These are phyloP conservation scores for Bruguiera parviflora DNA, from an alignment of 345 rosid species.

Conservation along the genomic window DNA sequence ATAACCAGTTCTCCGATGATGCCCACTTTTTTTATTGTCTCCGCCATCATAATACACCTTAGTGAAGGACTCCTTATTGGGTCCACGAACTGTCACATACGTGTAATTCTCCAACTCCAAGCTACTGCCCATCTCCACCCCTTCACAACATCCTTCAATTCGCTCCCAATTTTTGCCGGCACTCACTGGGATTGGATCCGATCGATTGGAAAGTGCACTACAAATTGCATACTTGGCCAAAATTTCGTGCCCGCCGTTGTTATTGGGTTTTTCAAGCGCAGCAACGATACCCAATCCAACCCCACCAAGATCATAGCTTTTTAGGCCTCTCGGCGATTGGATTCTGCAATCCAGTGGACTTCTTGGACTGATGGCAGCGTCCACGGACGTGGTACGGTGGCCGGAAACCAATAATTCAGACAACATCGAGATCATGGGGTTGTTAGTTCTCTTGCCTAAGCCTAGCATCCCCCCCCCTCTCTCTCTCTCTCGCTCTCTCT, in stretches of 20 bases:
- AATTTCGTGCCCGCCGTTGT: conserved; percentile 22
- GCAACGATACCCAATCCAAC: conserved; percentile 81
- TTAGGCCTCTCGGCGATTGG: conserved; percentile 57
- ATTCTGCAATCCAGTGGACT: conserved; percentile 62
- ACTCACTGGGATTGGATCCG: conserved; percentile 35
- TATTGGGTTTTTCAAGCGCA: conserved; percentile 55
- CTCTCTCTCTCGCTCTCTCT: no score
- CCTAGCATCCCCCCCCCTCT: conserved; percentile 34
- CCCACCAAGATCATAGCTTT: conserved; percentile 50
- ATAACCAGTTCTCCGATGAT: neutral
- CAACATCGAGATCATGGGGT: conserved; percentile 66
- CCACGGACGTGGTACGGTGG: conserved; percentile 39
- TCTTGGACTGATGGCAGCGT: conserved; percentile 51
- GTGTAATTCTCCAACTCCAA: conserved; percentile 69
- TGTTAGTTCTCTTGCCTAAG: conserved; percentile 51
- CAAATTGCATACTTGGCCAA: conserved; percentile 29
- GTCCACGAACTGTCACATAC: conserved; percentile 53
- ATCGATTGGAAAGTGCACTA: conserved; percentile 22
- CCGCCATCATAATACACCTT: conserved; percentile 51
- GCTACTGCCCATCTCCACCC: conserved; percentile 37
- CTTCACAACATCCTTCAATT: conserved; percentile 15
- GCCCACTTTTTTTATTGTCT: conserved; percentile 17
- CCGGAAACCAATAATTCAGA: conserved; percentile 61
- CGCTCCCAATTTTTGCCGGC: conserved; percentile 20
- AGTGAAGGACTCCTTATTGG: conserved; percentile 41